These are phyloP conservation scores for Cenchrus fungigraminus DNA, from an alignment of 176 grass and related monocot species.

Conservation along the genomic window DNA sequence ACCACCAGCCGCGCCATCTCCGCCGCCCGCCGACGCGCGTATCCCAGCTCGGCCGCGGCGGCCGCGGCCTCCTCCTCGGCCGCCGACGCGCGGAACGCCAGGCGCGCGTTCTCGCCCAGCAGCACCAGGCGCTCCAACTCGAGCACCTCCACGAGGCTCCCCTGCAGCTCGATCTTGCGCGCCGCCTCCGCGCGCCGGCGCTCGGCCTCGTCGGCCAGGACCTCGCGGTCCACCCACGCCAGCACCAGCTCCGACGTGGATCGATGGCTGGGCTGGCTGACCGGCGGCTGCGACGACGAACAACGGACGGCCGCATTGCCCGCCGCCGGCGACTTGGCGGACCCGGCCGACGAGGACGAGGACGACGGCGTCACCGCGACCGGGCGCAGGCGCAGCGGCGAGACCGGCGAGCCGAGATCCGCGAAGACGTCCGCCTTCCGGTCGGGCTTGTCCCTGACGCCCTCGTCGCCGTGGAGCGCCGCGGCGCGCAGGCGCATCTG, in stretches of 20 bases:
- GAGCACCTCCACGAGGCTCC: constrained; percentile 87
- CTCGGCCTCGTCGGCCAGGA: constrained; percentile 60
- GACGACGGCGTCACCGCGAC: no score
- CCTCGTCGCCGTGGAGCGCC: no score
- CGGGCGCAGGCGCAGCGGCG: no score
- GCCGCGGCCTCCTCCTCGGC: constrained; percentile 73
- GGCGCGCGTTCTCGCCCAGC: constrained; percentile 88
- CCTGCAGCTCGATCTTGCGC: constrained; percentile 88
- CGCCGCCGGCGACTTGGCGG: no score
- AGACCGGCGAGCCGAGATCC: no score
- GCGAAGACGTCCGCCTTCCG: no score
- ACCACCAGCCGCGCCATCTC: constrained; percentile 74
- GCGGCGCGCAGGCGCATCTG: no score
- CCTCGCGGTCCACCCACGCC: constrained; percentile 58
- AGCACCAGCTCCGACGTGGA: constrained; percentile 71
- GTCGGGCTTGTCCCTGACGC: no score
- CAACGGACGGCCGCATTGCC: no score
- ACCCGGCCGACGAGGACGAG: no score
- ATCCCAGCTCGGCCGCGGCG: constrained; percentile 56
- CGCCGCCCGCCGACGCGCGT: constrained; percentile 72
- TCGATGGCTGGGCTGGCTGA: no score
- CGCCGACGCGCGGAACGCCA: constrained; percentile 53
- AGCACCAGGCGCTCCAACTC: constrained; percentile 91
- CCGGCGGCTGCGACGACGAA: no score
- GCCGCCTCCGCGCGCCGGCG: constrained; percentile 49